These are phyloP conservation scores for Gnomoniopsis smithogilvyi DNA, from an alignment of 2,329 filamentous ascomycete genomes.

Conservation along the genomic window DNA sequence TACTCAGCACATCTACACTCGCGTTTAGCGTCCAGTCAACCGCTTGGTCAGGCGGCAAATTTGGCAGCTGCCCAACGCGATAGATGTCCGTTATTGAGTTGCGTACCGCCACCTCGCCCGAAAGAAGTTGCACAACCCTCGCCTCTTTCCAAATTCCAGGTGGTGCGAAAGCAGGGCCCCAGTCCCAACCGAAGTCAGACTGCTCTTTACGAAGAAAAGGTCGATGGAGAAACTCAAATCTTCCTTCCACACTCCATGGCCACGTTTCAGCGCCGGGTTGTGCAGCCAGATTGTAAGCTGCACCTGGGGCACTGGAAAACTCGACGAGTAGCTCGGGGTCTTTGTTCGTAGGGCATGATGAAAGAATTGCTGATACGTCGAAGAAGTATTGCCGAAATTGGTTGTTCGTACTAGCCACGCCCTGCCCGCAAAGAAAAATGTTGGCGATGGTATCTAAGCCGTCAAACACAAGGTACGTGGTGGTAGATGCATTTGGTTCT, in stretches of 20 bases:
- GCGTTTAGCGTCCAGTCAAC: conserved; percentile 60
- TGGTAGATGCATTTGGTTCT: conserved; percentile 24
- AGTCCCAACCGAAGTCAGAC: conserved; percentile 64
- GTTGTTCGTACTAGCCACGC: conserved; percentile 56
- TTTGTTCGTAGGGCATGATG: conserved; percentile 32
- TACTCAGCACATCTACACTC: conserved; percentile 55
- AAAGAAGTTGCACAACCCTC: conserved; percentile 49
- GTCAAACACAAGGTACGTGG: conserved; percentile 57
- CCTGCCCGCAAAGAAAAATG: conserved; percentile 50
- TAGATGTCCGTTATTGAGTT: conserved; percentile 55
- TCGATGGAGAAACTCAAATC: conserved; percentile 50
- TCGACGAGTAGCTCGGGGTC: conserved; percentile 44
- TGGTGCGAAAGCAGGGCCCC: conserved; percentile 59
- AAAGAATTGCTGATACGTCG: conserved; percentile 47
- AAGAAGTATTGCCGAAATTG: conserved; percentile 62
- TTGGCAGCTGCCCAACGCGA: conserved; percentile 54
- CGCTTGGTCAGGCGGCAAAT: conserved; percentile 53
- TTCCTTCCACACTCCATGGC: conserved; percentile 43
- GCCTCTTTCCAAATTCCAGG: conserved; percentile 62
- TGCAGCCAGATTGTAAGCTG: conserved; percentile 49
- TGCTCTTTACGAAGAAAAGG: conserved; percentile 60
- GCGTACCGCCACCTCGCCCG: conserved; percentile 32
- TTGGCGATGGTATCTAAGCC: conserved; percentile 60
- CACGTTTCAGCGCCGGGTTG: conserved; percentile 48
- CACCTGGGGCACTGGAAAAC: conserved; percentile 51